These are phyloP conservation scores for Suillus decipiens DNA, from an alignment of 768 basidiomycete genomes.

Conservation along the genomic window DNA sequence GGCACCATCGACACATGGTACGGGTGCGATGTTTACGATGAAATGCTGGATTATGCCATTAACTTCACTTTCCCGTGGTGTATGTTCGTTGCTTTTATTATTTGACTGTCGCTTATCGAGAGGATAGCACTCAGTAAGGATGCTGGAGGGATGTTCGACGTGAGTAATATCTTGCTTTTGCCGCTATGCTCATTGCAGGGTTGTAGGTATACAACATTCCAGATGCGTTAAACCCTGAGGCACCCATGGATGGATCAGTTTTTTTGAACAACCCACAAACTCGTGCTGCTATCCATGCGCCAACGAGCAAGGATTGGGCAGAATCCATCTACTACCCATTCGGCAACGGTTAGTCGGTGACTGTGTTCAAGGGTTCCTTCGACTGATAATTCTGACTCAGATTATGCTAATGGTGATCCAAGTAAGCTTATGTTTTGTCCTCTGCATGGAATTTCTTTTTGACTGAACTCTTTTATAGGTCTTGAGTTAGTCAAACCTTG, in stretches of 20 bases:
- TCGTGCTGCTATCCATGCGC: slow-evolving; percentile 68
- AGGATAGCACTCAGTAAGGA: slow-evolving; percentile 20
- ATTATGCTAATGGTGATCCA: slow-evolving; percentile 26
- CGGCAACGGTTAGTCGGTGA: slow-evolving; percentile 27
- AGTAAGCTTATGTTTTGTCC: slow-evolving; percentile 28
- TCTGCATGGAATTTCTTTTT: background rate
- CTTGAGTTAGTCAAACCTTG: slow-evolving; percentile 30
- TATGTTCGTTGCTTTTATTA: slow-evolving; percentile 26
- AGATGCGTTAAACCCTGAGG: slow-evolving; percentile 55
- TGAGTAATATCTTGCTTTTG: slow-evolving; percentile 17
- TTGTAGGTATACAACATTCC: slow-evolving; percentile 53
- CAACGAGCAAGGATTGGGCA: slow-evolving; percentile 53
- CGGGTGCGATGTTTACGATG: slow-evolving; percentile 63
- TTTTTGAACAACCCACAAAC: slow-evolving; percentile 66
- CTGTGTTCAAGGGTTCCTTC: background rate
- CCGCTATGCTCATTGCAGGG: slow-evolving; percentile 5
- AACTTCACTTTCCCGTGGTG: slow-evolving; percentile 71
- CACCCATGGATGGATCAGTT: slow-evolving; percentile 48
- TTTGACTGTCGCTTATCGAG: slow-evolving; percentile 13
- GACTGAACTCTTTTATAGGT: slow-evolving; percentile 24
- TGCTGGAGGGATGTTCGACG: slow-evolving; percentile 41
- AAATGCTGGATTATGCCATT: slow-evolving; percentile 69
- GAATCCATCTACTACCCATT: slow-evolving; percentile 37
- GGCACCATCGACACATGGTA: slow-evolving; percentile 65
- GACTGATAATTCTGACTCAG: slow-evolving; percentile 17